Evolutionary conservation across 345 rosid genomes (phyloP).

Genomic region (Eucalyptus polyanthemos): DNA sequence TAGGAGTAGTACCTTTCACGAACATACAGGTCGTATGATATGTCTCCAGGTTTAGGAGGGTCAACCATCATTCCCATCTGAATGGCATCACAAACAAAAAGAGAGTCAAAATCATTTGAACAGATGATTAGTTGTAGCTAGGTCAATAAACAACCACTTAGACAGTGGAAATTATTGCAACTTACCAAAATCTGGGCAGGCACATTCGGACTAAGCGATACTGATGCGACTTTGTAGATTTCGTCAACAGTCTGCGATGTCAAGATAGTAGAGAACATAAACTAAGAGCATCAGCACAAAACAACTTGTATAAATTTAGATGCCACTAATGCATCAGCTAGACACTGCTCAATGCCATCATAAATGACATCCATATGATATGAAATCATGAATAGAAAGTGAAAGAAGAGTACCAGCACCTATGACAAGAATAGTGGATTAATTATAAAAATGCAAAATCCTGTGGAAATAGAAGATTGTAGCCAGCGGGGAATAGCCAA

Average conservation of each 20-base stretch:
- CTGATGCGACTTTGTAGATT: conserved; percentile 87
- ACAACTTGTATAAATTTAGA: neutral
- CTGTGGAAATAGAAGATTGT: neutral
- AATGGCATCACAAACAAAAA: neutral
- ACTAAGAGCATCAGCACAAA: neutral
- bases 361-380: neutral
- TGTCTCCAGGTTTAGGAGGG: conserved; percentile 92
- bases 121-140: neutral
- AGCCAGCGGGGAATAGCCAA: neutral
- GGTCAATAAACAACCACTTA: neutral
- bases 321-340: neutral
- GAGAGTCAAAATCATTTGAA: neutral
- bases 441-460: neutral
- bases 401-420: neutral
- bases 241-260: conserved; percentile 79
- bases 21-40: conserved; percentile 64
- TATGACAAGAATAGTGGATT: neutral
- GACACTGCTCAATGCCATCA: neutral
- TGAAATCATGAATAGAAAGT: neutral
- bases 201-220: conserved; percentile 93
- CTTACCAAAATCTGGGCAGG: conserved; percentile 98
- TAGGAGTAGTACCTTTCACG: conserved; percentile 64
- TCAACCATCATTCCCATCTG: conserved; percentile 98
- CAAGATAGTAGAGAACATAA: neutral
- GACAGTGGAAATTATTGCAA: neutral